Base-by-base conservation (phyloP, 2,329 filamentous ascomycete genomes). In the Colletotrichum euphorbiae region DNA sequence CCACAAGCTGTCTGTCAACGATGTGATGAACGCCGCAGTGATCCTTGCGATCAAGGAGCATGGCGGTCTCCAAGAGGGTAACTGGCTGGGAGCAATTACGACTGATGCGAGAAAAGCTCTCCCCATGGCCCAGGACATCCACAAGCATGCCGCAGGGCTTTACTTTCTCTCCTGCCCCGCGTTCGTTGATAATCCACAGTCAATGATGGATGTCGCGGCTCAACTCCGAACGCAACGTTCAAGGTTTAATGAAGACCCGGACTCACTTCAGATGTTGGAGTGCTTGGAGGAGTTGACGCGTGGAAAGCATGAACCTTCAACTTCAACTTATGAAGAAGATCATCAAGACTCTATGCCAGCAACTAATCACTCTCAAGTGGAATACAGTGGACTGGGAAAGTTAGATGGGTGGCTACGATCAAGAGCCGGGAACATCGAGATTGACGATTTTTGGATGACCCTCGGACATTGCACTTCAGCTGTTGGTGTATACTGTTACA, bases 351-450 rank as follows among this genome's bases (percentile, higher is more conserved):
- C 24, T 24, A 24, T 5, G 4, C 24, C 24, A 24, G 33, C 8
- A 40, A 33, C 12, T 28, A 13, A 36, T 17, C 9, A 33, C 7
- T 24, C 51, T 40, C 51, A 40, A 24, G 60, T 63, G 4, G 60
- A 63, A 46, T 63, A 63, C 3, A 63, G 60, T 17, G 60, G 60
- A 4, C 19, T 63, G 2, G 60, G 60, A 6, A 63, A 9, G 31
- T 31, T 63, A 15, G 51, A 17, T 9, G 31, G 11, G 7, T 19
- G 15, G 15, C 21, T 63, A 7, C 4, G 17, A 13, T 24, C 24
- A 31, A 24, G 6, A 6, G 5, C 17, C 51, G 46, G 28, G 60
- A 12, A 33, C 7, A 21, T 63, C 5, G 40, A 63, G 43, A 42
- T 63, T 12, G 15, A 28, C 5, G 60, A 63, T 19, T 50, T 63